Percentiles rank a stretch among this genome's conserved stretches.
Conservation (phyloP, 1,284 basidiomycete species). For the Pseudozyma sp. region DNA sequence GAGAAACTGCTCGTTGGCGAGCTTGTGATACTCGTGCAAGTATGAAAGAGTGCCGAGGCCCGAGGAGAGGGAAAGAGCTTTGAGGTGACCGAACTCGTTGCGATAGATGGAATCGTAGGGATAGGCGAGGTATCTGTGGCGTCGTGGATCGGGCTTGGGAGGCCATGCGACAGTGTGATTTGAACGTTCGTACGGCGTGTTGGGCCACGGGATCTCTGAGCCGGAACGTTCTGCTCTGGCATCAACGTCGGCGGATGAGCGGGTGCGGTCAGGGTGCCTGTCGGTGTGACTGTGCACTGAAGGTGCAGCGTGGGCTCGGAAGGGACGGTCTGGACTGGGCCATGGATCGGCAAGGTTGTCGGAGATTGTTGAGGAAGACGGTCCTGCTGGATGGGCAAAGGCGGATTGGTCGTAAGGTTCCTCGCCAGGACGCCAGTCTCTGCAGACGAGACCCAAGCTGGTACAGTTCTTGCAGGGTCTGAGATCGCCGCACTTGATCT, state of each 20-base stretch:
- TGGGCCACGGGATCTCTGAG: conserved; percentile 50
- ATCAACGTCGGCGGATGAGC: conserved; percentile 18
- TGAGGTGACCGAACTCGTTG: conserved; percentile 52
- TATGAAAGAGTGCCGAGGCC: conserved; percentile 51
- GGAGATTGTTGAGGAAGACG: conserved; percentile 12
- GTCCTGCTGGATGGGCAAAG: conserved; percentile 30
- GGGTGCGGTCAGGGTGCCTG: conserved; percentile 9
- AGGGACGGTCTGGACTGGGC: conserved; percentile 13
- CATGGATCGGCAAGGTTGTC: conserved; percentile 16
- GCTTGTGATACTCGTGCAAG: conserved; percentile 52
- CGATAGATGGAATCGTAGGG: conserved; percentile 52
- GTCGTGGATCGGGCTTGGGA: conserved; percentile 41
- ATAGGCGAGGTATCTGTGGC: conserved; percentile 49
- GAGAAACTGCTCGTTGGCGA: conserved; percentile 53
- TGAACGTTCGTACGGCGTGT: conserved; percentile 44
- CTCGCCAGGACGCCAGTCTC: conserved; percentile 52
- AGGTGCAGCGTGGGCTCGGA: conserved; percentile 4
- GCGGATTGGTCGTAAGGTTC: conserved; percentile 20
- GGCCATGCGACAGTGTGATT: conserved; percentile 48
- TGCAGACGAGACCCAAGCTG: conserved; percentile 38
- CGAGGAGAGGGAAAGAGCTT: conserved; percentile 46
- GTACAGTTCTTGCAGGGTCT: conserved; percentile 54
- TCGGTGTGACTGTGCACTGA: conserved; percentile 10
- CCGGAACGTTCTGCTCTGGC: conserved; percentile 25
- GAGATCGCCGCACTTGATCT: conserved; percentile 52